Evolutionary conservation across 768 basidiomycete genomes (phyloP).

Genomic region (Tephrocybe rancida): DNA sequence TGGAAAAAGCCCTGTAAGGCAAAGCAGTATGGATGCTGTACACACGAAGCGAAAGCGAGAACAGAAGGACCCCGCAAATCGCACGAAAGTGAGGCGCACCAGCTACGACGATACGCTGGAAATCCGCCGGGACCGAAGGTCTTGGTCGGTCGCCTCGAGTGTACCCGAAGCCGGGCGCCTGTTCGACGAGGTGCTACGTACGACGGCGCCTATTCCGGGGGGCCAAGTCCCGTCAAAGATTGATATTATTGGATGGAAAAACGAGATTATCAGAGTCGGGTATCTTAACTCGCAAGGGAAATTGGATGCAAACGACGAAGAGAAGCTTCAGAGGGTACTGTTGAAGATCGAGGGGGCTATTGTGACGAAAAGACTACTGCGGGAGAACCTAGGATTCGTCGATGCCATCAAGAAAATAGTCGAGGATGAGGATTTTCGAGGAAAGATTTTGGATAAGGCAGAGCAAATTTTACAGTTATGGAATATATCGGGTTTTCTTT

Average conservation of each 20-base stretch:
- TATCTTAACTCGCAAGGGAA: constrained; percentile 22
- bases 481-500: background rate
- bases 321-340: constrained; percentile 17
- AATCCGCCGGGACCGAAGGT: no score
- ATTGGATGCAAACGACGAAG: constrained; percentile 16
- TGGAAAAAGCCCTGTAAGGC: no score
- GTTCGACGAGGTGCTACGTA: no score
- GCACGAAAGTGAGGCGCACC: no score
- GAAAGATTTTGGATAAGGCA: background rate
- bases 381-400: background rate
- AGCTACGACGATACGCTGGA: no score
- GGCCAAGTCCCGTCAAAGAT: background rate
- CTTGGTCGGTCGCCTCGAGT: no score
- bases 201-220: no score
- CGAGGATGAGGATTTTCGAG: background rate
- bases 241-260: constrained; percentile 18
- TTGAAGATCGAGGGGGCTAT: constrained; percentile 10
- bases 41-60: no score
- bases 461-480: background rate
- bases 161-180: no score
- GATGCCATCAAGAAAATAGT: background rate
- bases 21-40: no score
- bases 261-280: constrained; percentile 14
- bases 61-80: no score
- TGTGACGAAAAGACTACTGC: constrained; percentile 20